These are phyloP conservation scores for Chenopodium formosanum DNA, from an alignment of 148 eudicot genomes.

Conservation along the genomic window DNA sequence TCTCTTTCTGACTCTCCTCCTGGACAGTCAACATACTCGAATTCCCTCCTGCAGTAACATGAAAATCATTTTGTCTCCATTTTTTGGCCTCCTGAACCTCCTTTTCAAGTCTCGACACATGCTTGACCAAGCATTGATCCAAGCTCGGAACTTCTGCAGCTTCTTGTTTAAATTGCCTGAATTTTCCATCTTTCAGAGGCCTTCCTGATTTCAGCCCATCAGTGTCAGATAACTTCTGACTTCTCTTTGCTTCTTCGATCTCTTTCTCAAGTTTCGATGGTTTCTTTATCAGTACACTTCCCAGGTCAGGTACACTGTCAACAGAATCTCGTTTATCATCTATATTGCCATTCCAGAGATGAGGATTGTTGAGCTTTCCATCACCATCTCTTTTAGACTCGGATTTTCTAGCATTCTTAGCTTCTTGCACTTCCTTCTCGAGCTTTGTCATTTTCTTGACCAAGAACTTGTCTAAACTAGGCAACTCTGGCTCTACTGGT, in stretches of 20 bases:
- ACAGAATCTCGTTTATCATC: conserved; percentile 15
- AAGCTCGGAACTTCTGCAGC: conserved; percentile 58
- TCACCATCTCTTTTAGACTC: conserved; percentile 26
- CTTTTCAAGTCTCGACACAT: conserved; percentile 48
- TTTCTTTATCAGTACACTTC: conserved; percentile 45
- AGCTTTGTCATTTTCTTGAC: conserved; percentile 75
- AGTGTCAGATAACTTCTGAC: conserved; percentile 25
- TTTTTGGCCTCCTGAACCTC: conserved; percentile 28
- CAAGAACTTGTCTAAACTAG: conserved; percentile 73
- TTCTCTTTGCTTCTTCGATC: conserved; percentile 51
- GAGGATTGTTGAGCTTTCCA: neutral
- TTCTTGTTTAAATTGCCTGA: conserved; percentile 36
- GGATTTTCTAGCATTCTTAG: conserved; percentile 56
- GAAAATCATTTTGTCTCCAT: neutral
- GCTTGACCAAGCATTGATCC: conserved; percentile 41
- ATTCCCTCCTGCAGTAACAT: neutral
- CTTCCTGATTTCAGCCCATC: conserved; percentile 22
- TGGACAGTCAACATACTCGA: neutral
- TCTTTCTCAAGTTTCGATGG: conserved; percentile 68
- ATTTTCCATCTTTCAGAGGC: conserved; percentile 4
- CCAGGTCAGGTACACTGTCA: conserved; percentile 39
- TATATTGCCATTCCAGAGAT: neutral
- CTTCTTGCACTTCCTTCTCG: conserved; percentile 79
- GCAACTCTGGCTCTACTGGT: conserved; percentile 50
- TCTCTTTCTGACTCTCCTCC: conserved; percentile 1